Conservation (phyloP, 1,284 basidiomycete species). For the Rhodotorula sp. region DNA sequence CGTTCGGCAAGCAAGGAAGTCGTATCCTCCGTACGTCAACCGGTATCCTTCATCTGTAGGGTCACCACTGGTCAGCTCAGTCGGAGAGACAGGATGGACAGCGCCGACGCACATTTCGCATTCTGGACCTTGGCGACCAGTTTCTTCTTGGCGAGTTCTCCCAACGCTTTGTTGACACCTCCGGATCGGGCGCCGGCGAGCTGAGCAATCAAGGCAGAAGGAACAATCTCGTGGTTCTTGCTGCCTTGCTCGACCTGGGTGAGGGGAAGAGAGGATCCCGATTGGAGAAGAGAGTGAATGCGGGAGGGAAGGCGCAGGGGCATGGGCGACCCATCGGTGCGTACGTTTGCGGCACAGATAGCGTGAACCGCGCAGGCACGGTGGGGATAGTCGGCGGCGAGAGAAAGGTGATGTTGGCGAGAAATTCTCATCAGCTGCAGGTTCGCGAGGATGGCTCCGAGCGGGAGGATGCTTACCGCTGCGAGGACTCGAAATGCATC, state of each 20-base stretch:
- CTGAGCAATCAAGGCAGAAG: constrained; percentile 80
- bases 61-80: neutral
- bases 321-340: neutral
- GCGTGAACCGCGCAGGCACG: neutral
- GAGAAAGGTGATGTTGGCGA: neutral
- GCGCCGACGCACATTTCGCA: constrained; percentile 67
- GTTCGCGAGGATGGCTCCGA: neutral
- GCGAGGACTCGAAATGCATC: constrained; percentile 95
- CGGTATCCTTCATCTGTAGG: constrained; percentile 90
- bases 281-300: neutral
- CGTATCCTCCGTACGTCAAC: constrained; percentile 95
- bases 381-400: neutral
- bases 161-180: constrained; percentile 88
- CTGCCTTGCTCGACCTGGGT: constrained; percentile 90
- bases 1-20: constrained; percentile 90
- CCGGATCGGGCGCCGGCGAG: constrained; percentile 87
- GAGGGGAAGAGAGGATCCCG: neutral
- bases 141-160: constrained; percentile 84
- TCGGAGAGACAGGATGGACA: neutral
- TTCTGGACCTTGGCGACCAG: constrained; percentile 87
- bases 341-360: too few species aligned
- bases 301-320: neutral
- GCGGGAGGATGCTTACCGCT: constrained; percentile 59
- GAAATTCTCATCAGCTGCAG: neutral
- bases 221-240: constrained; percentile 96